A percentile compares a stretch with the other conserved stretches of the same genome.
phyloP scores from a whole-genome alignment of 2,329 filamentous ascomycete genomes.

The Teratosphaeria gauchensis region DNA sequence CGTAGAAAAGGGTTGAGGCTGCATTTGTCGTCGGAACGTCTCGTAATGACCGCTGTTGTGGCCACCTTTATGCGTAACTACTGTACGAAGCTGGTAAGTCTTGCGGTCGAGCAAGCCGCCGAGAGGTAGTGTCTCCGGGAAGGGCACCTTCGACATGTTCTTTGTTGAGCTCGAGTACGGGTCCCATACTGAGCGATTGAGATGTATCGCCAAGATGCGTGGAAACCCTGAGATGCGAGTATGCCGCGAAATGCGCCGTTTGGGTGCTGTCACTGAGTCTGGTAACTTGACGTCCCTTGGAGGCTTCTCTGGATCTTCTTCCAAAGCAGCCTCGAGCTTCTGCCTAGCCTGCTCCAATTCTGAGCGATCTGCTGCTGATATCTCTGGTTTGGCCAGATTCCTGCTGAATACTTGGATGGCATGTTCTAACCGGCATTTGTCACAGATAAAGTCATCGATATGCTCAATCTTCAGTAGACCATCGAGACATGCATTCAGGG shows the following conservation, averaged over 20 bases:
- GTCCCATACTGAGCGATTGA: slow-evolving; percentile 89
- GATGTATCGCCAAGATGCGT: slow-evolving; percentile 80
- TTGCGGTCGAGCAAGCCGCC: slow-evolving; percentile 69
- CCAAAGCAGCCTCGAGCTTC: slow-evolving; percentile 59
- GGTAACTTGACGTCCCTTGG: slow-evolving; percentile 66
- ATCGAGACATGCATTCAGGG: slow-evolving; percentile 82
- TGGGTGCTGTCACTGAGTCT: slow-evolving; percentile 63
- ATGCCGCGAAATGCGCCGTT: slow-evolving; percentile 75
- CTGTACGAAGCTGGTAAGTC: slow-evolving; percentile 73
- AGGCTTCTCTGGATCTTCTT: slow-evolving; percentile 69
- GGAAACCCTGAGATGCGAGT: slow-evolving; percentile 82
- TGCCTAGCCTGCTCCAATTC: slow-evolving; percentile 49
- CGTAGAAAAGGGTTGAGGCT: slow-evolving; percentile 72
- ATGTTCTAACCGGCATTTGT: slow-evolving; percentile 79
- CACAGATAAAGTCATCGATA: slow-evolving; percentile 95
- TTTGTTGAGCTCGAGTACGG: slow-evolving; percentile 64
- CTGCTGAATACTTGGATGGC: slow-evolving; percentile 56
- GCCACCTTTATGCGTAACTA: slow-evolving; percentile 90
- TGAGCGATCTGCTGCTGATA: slow-evolving; percentile 36
- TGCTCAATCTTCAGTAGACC: slow-evolving; percentile 89
- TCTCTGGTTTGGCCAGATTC: slow-evolving; percentile 46
- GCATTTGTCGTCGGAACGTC: slow-evolving; percentile 79
- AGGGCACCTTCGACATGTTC: slow-evolving; percentile 87
- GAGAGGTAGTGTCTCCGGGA: slow-evolving; percentile 75
- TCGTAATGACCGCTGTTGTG: slow-evolving; percentile 97